Evolutionary conservation across 306 rosid genomes (phyloP), one percentile per base, ranked within the genome.

Genomic region (Cucumis melo): DNA sequence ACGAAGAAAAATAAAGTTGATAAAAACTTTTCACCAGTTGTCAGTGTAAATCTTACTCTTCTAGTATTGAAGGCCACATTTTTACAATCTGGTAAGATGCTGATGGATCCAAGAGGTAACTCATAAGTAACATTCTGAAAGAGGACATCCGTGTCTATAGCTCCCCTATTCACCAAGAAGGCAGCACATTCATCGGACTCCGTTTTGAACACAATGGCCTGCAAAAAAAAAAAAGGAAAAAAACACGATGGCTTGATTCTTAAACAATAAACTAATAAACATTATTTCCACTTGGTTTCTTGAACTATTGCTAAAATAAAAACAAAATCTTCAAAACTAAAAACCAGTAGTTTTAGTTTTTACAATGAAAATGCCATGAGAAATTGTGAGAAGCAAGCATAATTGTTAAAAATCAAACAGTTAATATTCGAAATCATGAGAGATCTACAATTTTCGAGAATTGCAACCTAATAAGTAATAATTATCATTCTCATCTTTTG

Each of bases 51-150:
- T 59, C 36, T 46, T 74, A 85, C 86, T 82, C 66, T 81, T 59
- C 82, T 82, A 44, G 87, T 81, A 56, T 83, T 83, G 78, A 83
- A 86, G 24, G 87, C 82, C 29, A 79, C 80, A 6, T 8, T 48
- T 42, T 60, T 81, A 79, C 89, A 86, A 73, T 83, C 87, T 1
- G 89, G 89, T 36, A 86, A 65, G 61, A 86, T 83, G 74, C 87
- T 83, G 55, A 81, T 83, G 12, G 89, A 86, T 1, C 39, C 61
- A 10, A 9, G 23, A n/a, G 85, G 79, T 79, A 83, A 60, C 14
- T 65, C 77, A 46, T 78, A 86, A 5, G 39, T 16, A n/a, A 76
- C 58, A 17, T 74, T 55, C 41, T 72, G 83, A 73, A 78, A 83
- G 32, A 10, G 41, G 64, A 86, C 78, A 16, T 29, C 64, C 60